A percentile compares a stretch with the other conserved stretches of the same genome.
phyloP scores from a whole-genome alignment of 768 basidiomycete species.

The Mycena maculata region DNA sequence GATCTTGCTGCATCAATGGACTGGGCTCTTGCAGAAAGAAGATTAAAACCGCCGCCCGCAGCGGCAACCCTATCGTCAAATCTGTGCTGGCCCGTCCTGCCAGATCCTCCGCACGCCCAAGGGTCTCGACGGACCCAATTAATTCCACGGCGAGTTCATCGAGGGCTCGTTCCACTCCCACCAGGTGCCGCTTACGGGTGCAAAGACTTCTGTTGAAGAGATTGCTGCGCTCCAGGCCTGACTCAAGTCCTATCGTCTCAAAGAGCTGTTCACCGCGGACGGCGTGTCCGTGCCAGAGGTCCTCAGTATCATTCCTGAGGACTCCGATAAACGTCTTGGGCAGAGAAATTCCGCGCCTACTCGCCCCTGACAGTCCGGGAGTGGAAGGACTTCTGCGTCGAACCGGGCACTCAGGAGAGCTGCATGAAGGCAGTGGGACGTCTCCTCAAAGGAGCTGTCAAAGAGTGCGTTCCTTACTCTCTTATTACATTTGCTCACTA shows the following conservation, averaged over 20 bases:
- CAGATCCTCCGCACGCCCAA: constrained; percentile 87
- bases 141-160: constrained; percentile 74
- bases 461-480: constrained; percentile 57
- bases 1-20: constrained; percentile 84
- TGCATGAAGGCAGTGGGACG: constrained; percentile 81
- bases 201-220: constrained; percentile 72
- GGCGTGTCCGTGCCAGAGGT: constrained; percentile 68
- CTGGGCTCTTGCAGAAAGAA: constrained; percentile 79
- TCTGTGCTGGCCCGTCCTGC: constrained; percentile 92
- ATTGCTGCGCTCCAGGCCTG: constrained; percentile 73
- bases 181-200: constrained; percentile 87
- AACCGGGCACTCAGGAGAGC: constrained; percentile 71
- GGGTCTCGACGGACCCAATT: constrained; percentile 80
- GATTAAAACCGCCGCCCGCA: constrained; percentile 84
- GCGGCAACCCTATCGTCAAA: constrained; percentile 81
- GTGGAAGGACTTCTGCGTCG: constrained; percentile 67
- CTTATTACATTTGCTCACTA: not conserved
- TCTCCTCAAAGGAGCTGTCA: constrained; percentile 67
- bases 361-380: constrained; percentile 70
- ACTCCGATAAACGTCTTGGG: constrained; percentile 72
- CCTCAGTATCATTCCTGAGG: constrained; percentile 67
- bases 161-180: constrained; percentile 89
- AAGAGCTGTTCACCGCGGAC: constrained; percentile 70
- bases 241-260: constrained; percentile 77
- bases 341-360: constrained; percentile 74